Base-by-base conservation (phyloP, 371 early-diverging fungal genomes). In the Mucor mucedo region DNA sequence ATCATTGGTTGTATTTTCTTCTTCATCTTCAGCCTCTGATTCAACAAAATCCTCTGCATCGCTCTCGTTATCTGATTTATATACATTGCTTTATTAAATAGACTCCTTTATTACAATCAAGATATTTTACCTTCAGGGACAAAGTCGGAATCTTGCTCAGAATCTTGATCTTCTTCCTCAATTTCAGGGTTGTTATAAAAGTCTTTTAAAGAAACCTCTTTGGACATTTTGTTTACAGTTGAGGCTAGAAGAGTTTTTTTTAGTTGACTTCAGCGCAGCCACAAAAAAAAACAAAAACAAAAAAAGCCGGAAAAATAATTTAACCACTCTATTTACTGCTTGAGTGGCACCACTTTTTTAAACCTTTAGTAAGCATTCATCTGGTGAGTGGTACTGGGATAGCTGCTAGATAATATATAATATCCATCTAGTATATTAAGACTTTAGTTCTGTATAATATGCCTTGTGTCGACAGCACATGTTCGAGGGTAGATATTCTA, bases 121-220 rank as follows among this genome's bases (percentile, higher is more conserved):
- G 35, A 27, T 44, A 30, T 28, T 5, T 58, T 68, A 67, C 72
- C 55, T 38, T 65, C 68, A 53, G 68, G 72, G 13, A 61, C 58
- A 52, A 64, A 71, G 21, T 71, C 72, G 30, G 64, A 64, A 50
- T 71, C 72, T 9, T 67, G 64, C 27, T 71, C 72, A 11, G 53
- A 45, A 21, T 66, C 67, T 16, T 63, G 53, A 9, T 71, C 65
- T 21, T 60, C 55, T 4, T 63, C 60, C 28, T 60, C 40, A 4
- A 47, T 35, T 7, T 60, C 48, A 52, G 55, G 49, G n/a, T 67
- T 52, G 11, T 39, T 62, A 33, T 67, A 67, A 40, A 67, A 53
- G 48, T 67, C 68, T 62, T 62, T 56, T 33, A 67, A 55, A 9
- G 35, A 50, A 50, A 50, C 32, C 30, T 50, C 11, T 30, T 50